phyloP scores from a whole-genome alignment of 2,329 filamentous ascomycete species.

The Fusarium longipes region DNA sequence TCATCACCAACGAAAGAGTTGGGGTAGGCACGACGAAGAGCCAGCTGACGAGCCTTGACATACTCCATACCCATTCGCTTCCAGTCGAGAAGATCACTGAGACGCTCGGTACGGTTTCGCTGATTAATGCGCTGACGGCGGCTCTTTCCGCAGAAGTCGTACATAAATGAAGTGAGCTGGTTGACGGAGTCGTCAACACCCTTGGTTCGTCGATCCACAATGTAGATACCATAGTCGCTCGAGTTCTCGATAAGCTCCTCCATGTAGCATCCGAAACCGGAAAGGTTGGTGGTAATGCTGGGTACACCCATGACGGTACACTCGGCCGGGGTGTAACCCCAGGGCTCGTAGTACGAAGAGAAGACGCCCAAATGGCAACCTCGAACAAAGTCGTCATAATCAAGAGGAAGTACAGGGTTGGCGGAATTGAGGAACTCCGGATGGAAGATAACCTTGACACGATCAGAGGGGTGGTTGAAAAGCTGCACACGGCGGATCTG shows the following conservation, averaged over 20 bases:
- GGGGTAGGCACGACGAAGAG: conserved; percentile 90
- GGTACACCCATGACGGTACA: conserved; percentile 99
- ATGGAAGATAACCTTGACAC: conserved; percentile 98
- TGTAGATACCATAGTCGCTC: conserved; percentile 98
- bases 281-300: conserved; percentile 97
- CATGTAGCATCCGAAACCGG: conserved; percentile 99
- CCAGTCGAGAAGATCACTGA: conserved; percentile 97
- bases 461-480: conserved; percentile 94
- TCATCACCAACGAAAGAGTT: conserved; percentile 83
- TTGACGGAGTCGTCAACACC: conserved; percentile 98
- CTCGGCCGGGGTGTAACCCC: conserved; percentile 98
- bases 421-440: conserved; percentile 96
- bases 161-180: conserved; percentile 88
- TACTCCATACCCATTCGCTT: conserved; percentile 99
- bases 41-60: conserved; percentile 94
- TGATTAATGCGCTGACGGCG: conserved; percentile 98
- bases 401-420: conserved; percentile 93
- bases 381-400: conserved; percentile 98
- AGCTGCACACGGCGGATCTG: conserved; percentile 95
- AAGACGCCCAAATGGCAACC: conserved; percentile 97
- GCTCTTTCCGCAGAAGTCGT: conserved; percentile 92
- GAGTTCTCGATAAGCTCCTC: conserved; percentile 99
- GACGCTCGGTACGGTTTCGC: conserved; percentile 92
- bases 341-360: conserved; percentile 98
- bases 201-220: conserved; percentile 94